phyloP scores from a whole-genome alignment of 1,284 basidiomycete genomes.

The Pseudozyma hubeiensis region DNA sequence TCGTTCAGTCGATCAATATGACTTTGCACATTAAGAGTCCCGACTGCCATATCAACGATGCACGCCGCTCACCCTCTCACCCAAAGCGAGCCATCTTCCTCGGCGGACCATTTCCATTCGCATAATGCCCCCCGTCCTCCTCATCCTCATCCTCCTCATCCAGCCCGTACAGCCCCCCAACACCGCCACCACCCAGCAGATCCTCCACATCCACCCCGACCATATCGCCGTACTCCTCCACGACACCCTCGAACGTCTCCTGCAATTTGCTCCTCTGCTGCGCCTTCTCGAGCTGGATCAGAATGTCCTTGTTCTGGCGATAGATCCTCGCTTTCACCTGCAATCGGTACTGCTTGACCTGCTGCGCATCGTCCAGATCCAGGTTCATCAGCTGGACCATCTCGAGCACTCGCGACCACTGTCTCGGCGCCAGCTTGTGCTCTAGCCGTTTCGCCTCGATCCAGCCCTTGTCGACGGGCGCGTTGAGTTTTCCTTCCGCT shows the following conservation, averaged over 20 bases:
- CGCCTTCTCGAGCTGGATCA: constrained; percentile 84
- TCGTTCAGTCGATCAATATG: too few species aligned
- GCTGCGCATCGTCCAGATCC: constrained; percentile 75
- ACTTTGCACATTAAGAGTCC: too few species aligned
- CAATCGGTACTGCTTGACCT: constrained; percentile 78
- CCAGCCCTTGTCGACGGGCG: constrained; percentile 83
- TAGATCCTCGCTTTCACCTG: constrained; percentile 83
- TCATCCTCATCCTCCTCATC: constrained; percentile 27
- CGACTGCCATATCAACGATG: too few species aligned
- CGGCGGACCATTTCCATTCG: constrained; percentile 30
- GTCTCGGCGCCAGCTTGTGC: constrained; percentile 91
- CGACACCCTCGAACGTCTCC: constrained; percentile 89
- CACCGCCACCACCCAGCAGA: constrained; percentile 32
- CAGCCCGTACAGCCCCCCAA: background rate
- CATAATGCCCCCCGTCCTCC: constrained; percentile 28
- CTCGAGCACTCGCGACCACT: constrained; percentile 90
- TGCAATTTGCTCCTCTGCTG: constrained; percentile 89
- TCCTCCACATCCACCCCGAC: constrained; percentile 70
- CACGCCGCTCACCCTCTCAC: background rate
- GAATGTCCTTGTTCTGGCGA: constrained; percentile 91
- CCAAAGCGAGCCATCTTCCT: constrained; percentile 46
- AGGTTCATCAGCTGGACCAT: constrained; percentile 86
- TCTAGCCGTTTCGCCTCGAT: constrained; percentile 81
- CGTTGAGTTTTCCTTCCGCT: constrained; percentile 75
- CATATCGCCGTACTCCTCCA: constrained; percentile 86